These are phyloP conservation scores for Tolypocladium tropicale DNA, from an alignment of 2,329 filamentous ascomycete genomes.

Conservation along the genomic window DNA sequence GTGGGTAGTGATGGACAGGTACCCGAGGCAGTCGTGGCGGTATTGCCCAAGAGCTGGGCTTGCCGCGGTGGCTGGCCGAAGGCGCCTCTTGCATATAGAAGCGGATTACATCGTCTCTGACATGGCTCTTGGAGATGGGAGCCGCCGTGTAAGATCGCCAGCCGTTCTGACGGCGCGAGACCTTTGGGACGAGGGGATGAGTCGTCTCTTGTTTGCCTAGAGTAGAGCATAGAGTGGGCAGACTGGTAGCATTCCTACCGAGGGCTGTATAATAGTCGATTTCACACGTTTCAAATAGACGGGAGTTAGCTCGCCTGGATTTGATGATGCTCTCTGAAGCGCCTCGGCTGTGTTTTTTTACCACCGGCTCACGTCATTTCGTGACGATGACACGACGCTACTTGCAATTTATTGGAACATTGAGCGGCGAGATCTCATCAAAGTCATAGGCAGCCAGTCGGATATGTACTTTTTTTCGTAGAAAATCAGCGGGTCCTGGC, in stretches of 20 bases:
- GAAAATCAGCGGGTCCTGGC: background rate
- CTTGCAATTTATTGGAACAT: too few relatives aligned
- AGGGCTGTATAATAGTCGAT: constrained; percentile 21
- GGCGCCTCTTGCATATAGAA: background rate
- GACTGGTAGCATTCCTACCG: constrained; percentile 8
- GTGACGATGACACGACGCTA: too few relatives aligned
- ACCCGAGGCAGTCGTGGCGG: background rate
- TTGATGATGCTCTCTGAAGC: background rate
- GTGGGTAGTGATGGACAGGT: background rate
- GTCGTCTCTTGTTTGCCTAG: constrained; percentile 8
- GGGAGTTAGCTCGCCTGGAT: background rate
- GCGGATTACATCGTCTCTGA: background rate
- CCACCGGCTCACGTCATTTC: too few relatives aligned
- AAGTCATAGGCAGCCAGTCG: too few relatives aligned
- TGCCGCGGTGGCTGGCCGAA: constrained; percentile 1
- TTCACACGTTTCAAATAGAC: constrained; percentile 9
- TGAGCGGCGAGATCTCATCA: too few relatives aligned
- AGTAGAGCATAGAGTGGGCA: constrained; percentile 12
- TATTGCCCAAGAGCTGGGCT: constrained; percentile 9
- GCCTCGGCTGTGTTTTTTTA: background rate
- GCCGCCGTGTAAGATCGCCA: background rate
- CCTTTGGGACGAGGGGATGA: background rate
- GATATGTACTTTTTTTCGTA: too few relatives aligned
- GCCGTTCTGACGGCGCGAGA: background rate
- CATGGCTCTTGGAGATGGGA: background rate